These are phyloP conservation scores for Aspergillus conjunctus DNA, from an alignment of 495 filamentous ascomycete species.

Conservation along the genomic window DNA sequence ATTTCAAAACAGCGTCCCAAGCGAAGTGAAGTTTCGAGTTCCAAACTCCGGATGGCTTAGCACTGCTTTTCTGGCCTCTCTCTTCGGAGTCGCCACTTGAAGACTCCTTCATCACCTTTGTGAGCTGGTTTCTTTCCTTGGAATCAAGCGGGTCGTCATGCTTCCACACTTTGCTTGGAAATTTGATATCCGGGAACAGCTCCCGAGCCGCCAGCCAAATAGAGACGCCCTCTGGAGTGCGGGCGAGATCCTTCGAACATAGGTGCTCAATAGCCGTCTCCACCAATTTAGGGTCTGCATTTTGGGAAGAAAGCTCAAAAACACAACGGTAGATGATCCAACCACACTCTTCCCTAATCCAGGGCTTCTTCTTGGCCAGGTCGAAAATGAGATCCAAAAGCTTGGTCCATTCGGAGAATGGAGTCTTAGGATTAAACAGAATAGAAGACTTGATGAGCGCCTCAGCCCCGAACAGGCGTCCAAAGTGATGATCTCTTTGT, in stretches of 20 bases:
- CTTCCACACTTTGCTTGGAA: constrained; percentile 74
- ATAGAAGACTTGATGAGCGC: constrained; percentile 79
- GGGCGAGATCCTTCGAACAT: constrained; percentile 61
- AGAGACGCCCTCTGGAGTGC: constrained; percentile 83
- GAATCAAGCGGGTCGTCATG: constrained; percentile 65
- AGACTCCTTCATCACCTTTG: constrained; percentile 78
- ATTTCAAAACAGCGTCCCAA: constrained; percentile 73
- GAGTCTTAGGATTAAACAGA: constrained; percentile 56
- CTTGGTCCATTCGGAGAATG: constrained; percentile 58
- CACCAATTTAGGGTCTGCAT: constrained; percentile 49
- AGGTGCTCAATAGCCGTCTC: constrained; percentile 64
- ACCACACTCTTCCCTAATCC: constrained; percentile 86
- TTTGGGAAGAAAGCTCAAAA: constrained; percentile 41
- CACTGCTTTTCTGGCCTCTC: constrained; percentile 39
- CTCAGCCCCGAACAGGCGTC: constrained; percentile 82
- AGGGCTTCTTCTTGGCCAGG: constrained; percentile 68
- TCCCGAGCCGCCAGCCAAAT: constrained; percentile 76
- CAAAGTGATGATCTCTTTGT: constrained; percentile 80
- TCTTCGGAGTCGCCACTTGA: constrained; percentile 54
- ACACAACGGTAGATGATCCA: constrained; percentile 62
- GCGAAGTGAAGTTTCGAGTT: constrained; percentile 82
- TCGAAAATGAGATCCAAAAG: constrained; percentile 57
- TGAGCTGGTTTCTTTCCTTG: constrained; percentile 62
- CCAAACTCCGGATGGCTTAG: constrained; percentile 71
- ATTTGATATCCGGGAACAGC: constrained; percentile 61